Base-by-base conservation (phyloP, 495 filamentous ascomycete species). In the Aspergillus sparsus region DNA sequence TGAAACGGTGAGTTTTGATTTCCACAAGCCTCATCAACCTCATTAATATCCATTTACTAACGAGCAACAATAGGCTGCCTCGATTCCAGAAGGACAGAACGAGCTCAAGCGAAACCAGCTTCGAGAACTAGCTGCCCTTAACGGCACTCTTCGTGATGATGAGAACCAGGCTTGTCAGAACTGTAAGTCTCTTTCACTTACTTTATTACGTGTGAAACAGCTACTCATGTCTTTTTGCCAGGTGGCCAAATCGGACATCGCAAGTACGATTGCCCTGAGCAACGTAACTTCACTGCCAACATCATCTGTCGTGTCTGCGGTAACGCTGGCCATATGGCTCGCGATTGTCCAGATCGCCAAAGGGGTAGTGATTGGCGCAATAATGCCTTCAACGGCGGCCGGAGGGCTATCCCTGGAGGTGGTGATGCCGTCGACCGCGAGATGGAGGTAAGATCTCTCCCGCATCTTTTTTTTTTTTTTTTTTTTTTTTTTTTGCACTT, bases 161-260 rank as follows among this genome's bases (percentile, higher is more conserved):
- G 94, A 98, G 74, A 98, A 98, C 77, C 94, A 98, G 73, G 93
- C 94, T 60, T 99, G 95, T 80, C 95, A 98, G 78, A 99, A 99
- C 81, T 99, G 95, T 85, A 79, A 73, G 84, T 74, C 42, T 54
- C 47, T 41, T 34, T 74, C 42, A 54, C 47, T 41, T 16, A 13
- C 44, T 16, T 47, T 47, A n/a, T 21, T 21, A 5, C 6, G 10
- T 10, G 10, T 9, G n/a, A 21, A 18, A 21, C n/a, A 47, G 16
- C n/a, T 21, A 21, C 44, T 21, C 44, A 41, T 41, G n/a, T 6
- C 10, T 41, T 6, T 10, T 7, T 41, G 21, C 53, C 39, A 88
- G 85, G 85, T 75, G 95, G 93, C 64, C 90, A 99, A 83, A 98
- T 99, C 61, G 95, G 95, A 57, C 95, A 99, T 74, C 87, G 95